Conservation (phyloP, 345 rosid species). For the sweet orange (Citrus sinensis) region DVS_A1.0 CM039165.1:31424501-31425000, state of each 20-base stretch:
- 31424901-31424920: constrained; percentile 16
- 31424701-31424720: constrained; percentile 9
- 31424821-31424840: not conserved
- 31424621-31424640: constrained; percentile 38
- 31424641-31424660: constrained; percentile 39
- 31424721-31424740: constrained; percentile 3
- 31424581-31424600: constrained; percentile 66
- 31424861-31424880: not conserved
- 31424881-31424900: constrained; percentile 34
- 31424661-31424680: constrained; percentile 50
- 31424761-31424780: constrained; percentile 15
- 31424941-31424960: constrained; percentile 41
- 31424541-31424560: constrained; percentile 21
- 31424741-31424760: constrained; percentile 16
- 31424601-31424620: constrained; percentile 63
- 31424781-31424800: constrained; percentile 17
- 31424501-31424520: constrained; percentile 31
- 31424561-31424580: constrained; percentile 68
- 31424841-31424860: not conserved
- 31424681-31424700: constrained; percentile 33
- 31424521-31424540: constrained; percentile 15
- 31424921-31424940: constrained; percentile 47
- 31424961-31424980: constrained; percentile 30
- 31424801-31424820: not conserved
- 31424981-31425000: not conserved